These are phyloP conservation scores for Pterulicium gracile DNA, from an alignment of 1,284 basidiomycete genomes.

Conservation along the genomic window DNA sequence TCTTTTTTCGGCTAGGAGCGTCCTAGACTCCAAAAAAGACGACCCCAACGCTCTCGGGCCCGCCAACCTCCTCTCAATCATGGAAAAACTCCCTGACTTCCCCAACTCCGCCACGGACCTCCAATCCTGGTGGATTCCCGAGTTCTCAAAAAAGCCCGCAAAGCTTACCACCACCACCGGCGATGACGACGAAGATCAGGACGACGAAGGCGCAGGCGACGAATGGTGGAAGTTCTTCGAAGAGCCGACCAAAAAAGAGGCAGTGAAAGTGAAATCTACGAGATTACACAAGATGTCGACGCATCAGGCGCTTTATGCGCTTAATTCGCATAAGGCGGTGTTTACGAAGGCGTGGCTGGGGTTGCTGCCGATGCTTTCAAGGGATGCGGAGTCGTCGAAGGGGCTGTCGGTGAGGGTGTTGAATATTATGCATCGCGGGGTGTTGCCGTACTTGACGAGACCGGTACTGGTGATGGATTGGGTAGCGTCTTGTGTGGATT, in stretches of 20 bases:
- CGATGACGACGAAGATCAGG: slow-evolving; percentile 29
- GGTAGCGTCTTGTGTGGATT: slow-evolving; percentile 81
- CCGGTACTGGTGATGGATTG: slow-evolving; percentile 89
- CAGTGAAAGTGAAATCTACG: slow-evolving; percentile 22
- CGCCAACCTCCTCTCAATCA: slow-evolving; percentile 63
- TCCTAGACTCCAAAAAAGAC: no score
- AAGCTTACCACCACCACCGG: slow-evolving; percentile 30
- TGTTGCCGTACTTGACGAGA: slow-evolving; percentile 77
- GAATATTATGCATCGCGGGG: slow-evolving; percentile 74
- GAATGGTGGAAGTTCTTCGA: slow-evolving; percentile 75
- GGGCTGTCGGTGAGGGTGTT: slow-evolving; percentile 50
- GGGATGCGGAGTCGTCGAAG: slow-evolving; percentile 27
- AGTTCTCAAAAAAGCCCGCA: slow-evolving; percentile 52
- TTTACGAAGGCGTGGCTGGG: slow-evolving; percentile 74
- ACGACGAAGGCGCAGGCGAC: slow-evolving; percentile 36
- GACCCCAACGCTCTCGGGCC: slow-evolving; percentile 36
- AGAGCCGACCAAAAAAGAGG: slow-evolving; percentile 23
- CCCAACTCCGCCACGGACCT: slow-evolving; percentile 69
- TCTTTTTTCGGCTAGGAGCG: no score
- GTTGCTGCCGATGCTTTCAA: slow-evolving; percentile 51
- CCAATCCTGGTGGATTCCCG: slow-evolving; percentile 79
- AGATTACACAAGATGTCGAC: slow-evolving; percentile 56
- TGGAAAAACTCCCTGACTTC: slow-evolving; percentile 76
- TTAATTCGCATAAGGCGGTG: slow-evolving; percentile 65
- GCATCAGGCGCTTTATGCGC: slow-evolving; percentile 65